Percentiles rank a stretch among this genome's conserved stretches.
These are phyloP conservation scores for Flaveria sonorensis DNA, from an alignment of 129 eudicot genomes.

Conservation along the genomic window DNA sequence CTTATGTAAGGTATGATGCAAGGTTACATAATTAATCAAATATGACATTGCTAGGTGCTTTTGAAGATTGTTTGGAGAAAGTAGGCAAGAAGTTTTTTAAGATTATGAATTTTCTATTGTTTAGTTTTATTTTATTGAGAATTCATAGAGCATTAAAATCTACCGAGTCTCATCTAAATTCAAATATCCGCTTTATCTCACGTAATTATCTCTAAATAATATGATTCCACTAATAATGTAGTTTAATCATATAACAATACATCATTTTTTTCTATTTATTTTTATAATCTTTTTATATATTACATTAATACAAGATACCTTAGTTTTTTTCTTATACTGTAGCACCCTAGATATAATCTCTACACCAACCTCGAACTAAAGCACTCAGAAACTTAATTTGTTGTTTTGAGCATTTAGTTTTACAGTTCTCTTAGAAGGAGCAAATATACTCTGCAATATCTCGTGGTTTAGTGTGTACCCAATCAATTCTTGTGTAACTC, in stretches of 20 bases:
- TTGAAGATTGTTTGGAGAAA: neutral
- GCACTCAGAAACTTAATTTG: too few relatives aligned
- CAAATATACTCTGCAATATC: too few relatives aligned
- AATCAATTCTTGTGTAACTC: too few relatives aligned
- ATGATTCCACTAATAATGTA: neutral
- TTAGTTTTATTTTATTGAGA: neutral
- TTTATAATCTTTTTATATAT: neutral
- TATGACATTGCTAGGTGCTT: neutral
- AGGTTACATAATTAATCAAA: neutral
- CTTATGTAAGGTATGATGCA: neutral
- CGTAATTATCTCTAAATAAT: neutral
- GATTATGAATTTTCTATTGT: neutral
- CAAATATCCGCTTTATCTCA: neutral
- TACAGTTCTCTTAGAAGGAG: too few relatives aligned
- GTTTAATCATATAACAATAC: neutral
- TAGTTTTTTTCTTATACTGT: too few relatives aligned
- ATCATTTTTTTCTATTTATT: neutral
- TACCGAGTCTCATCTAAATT: too few relatives aligned
- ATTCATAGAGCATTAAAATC: too few relatives aligned
- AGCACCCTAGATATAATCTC: too few relatives aligned
- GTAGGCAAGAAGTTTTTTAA: neutral
- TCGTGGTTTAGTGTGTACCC: too few relatives aligned
- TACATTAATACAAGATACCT: too few relatives aligned
- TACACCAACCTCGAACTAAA: too few relatives aligned
- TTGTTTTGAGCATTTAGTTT: too few relatives aligned